A percentile compares a stretch with the other conserved stretches of the same genome.
phyloP scores from a whole-genome alignment of 805 yeast species.

The Candida parachauliodes region DNA sequence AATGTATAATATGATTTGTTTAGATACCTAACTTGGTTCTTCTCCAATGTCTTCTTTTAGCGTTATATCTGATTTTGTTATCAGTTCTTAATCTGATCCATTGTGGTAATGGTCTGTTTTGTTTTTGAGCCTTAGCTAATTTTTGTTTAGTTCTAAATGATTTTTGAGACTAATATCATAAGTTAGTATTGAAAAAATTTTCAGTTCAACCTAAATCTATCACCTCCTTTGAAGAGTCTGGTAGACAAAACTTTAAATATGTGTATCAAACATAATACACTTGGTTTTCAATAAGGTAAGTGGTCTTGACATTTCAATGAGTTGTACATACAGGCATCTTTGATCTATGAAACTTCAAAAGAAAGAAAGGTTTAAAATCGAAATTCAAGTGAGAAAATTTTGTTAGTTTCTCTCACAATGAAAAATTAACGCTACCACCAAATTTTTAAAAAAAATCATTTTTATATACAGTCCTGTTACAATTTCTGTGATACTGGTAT shows the following conservation, averaged over 20 bases:
- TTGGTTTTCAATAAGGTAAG: too few species aligned
- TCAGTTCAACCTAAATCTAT: too few species aligned
- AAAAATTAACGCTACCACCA: too few species aligned
- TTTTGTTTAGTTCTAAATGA: conserved; percentile 96
- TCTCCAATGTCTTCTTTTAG: conserved; percentile 99
- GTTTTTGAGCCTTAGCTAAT: conserved; percentile 98
- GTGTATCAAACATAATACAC: too few species aligned
- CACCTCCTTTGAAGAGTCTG: too few species aligned
- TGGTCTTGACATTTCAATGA: too few species aligned
- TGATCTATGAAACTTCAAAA: background rate
- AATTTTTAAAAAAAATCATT: too few species aligned
- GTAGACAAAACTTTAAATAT: too few species aligned
- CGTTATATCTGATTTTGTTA: conserved; percentile 97
- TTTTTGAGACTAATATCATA: conserved; percentile 72
- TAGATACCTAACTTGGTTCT: conserved; percentile 98
- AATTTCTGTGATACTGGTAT: background rate
- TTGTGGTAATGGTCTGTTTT: conserved; percentile 99
- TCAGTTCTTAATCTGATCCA: conserved; percentile 98
- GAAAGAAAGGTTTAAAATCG: background rate
- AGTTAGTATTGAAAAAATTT: conserved; percentile 4
- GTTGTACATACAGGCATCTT: conserved; percentile 43
- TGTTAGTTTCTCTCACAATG: conserved; percentile 5
- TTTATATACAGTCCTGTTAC: background rate
- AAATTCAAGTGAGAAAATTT: conserved; percentile 5
- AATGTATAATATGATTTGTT: conserved; percentile 20